Evolutionary conservation across 2,329 filamentous ascomycete genomes (phyloP), one percentile per base, ranked within the genome.

Genomic region (Diaporthe citrichinensis): DNA sequence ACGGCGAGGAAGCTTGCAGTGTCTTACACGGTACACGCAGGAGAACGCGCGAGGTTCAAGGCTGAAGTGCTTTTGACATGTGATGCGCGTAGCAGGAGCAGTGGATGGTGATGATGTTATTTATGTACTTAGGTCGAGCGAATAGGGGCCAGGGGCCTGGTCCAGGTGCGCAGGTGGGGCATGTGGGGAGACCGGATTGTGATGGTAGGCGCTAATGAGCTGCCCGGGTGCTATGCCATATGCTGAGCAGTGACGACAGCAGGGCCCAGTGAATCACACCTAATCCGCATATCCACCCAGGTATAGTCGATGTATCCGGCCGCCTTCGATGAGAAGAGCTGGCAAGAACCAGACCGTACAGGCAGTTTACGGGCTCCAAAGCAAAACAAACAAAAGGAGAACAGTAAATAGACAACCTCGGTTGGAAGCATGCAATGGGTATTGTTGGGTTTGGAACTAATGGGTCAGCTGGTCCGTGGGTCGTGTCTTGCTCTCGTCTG

Each of bases 61-160:
- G 34, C 49, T 20, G 15, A 41, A 25, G 34, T 53, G 71, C 20
- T 55, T 73, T 25, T 73, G 71, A 65, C 71, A 73, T 73, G 71
- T 73, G 71, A 73, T 51, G 58, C 44, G 31, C 57, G 36, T 4
- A 25, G 49, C 36, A 25, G 51, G 8, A 53, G 34, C 9, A 41
- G 46, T 55, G 41, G 51, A 49, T 15, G 65, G 49, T 41, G 65
- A 41, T 51, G 49, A 69, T 55, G 65, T 68, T 53, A 55, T 41
- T 25, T 55, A 55, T 36, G 65, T 55, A 15, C 49, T 51, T 31
- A 41, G 49, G 25, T 14, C 34, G 34, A 55, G 65, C 65, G 41
- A 55, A 69, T 69, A 69, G 65, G 65, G 65, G 65, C 65, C 65
- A 55, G 65, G 65, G 65, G 65, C 34, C 49, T 31, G 15, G 49